Evolutionary conservation across 75 land plant genomes (phyloP).

Genomic region (Chamaecyparis obtusa): DNA sequence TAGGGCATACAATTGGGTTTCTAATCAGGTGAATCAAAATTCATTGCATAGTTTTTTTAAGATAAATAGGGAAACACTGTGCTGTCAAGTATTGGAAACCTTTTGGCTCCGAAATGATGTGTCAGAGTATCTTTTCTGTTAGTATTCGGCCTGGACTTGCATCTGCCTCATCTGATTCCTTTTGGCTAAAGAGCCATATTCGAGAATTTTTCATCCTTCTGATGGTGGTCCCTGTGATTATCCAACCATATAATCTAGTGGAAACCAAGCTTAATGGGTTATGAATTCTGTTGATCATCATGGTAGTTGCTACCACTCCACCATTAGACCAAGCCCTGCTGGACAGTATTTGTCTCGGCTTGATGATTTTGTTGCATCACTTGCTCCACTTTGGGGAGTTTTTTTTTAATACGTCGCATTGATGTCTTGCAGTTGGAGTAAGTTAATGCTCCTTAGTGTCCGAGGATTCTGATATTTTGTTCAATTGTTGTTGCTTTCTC

Average conservation of each 20-base stretch:
- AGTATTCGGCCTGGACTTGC: background rate
- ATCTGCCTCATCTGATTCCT: background rate
- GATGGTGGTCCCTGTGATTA: background rate
- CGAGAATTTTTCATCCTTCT: background rate
- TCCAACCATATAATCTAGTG: background rate
- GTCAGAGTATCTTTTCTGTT: background rate
- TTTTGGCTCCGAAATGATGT: background rate
- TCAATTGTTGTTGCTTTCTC: background rate
- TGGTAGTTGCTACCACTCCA: background rate
- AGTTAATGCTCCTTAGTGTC: background rate
- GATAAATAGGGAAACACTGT: background rate
- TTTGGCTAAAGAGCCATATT: background rate
- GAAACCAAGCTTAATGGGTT: background rate
- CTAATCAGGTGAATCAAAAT: background rate
- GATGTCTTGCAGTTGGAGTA: background rate
- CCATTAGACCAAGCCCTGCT: background rate
- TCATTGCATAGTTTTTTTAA: background rate
- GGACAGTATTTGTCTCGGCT: background rate
- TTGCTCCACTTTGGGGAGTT: background rate
- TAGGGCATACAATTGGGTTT: background rate
- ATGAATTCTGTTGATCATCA: background rate
- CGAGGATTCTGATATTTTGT: slow-evolving; percentile 2
- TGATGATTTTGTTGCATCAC: background rate
- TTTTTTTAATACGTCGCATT: background rate
- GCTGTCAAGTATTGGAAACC: background rate